Evolutionary conservation across 2,329 filamentous ascomycete species (phyloP).

Genomic region (Waltergamsia citrina): DNA sequence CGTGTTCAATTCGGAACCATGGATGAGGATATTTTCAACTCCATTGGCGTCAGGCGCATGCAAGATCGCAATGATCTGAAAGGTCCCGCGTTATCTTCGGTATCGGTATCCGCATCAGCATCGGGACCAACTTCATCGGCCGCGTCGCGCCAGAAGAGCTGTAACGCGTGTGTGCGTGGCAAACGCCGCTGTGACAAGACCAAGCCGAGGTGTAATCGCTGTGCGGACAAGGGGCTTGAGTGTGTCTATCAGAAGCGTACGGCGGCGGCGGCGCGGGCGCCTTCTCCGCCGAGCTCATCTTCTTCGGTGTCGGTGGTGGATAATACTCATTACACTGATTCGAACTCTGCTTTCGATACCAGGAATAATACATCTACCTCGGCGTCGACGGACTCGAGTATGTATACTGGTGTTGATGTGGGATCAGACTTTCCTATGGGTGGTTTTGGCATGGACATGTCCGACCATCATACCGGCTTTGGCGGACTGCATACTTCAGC

Average conservation of each 20-base stretch:
- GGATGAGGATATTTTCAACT: conserved; percentile 10
- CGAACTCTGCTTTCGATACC: no score
- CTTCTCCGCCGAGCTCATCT: not conserved
- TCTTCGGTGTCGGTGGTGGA: not conserved
- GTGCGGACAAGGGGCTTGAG: conserved; percentile 27
- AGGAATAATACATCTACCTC: no score
- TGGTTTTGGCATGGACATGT: conserved; percentile 3
- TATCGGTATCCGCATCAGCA: conserved; percentile 2
- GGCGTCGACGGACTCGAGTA: no score
- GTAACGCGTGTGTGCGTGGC: conserved; percentile 36
- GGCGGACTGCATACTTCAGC: conserved; percentile 6
- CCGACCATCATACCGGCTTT: conserved; percentile 15
- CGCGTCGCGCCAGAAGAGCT: conserved; percentile 40
- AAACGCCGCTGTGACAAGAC: conserved; percentile 38
- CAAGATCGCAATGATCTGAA: no score
- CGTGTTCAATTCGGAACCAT: not conserved
- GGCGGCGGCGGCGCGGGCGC: not conserved
- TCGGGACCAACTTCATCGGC: conserved; percentile 13
- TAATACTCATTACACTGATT: no score
- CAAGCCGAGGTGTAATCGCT: conserved; percentile 30
- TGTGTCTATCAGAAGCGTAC: conserved; percentile 28
- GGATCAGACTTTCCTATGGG: no score
- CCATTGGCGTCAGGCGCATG: conserved; percentile 14
- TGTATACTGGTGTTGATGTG: no score
- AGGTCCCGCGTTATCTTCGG: no score